Conservation (phyloP, 305 asterid species). For the Solanum hybrid region DNA sequence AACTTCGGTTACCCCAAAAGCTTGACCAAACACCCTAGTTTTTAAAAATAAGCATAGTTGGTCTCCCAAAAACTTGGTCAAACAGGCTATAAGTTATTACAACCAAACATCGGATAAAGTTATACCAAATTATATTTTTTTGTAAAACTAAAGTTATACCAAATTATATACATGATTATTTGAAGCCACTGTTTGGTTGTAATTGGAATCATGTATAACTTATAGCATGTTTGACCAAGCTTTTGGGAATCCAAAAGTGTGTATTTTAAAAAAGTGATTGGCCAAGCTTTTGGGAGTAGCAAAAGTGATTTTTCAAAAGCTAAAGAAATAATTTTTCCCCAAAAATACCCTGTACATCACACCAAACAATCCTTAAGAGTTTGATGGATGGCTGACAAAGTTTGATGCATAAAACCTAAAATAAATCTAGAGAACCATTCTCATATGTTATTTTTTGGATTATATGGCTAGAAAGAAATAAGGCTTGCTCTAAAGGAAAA, state of each 20-base stretch:
- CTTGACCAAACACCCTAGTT: background rate
- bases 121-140: background rate
- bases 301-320: background rate
- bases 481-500: background rate
- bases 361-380: background rate
- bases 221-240: background rate
- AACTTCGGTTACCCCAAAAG: background rate
- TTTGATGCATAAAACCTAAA: background rate
- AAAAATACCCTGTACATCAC: background rate
- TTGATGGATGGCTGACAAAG: background rate
- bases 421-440: background rate
- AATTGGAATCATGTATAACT: background rate
- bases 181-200: background rate
- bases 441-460: background rate
- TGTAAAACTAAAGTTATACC: background rate
- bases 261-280: too few species aligned
- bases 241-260: background rate
- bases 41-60: background rate
- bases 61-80: background rate
- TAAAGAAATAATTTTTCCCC: background rate
- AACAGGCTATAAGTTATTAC: background rate
- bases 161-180: background rate
- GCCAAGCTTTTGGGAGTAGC: background rate
- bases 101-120: background rate
- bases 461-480: background rate